Percentiles rank a stretch among this genome's conserved stretches.
Conservation (phyloP, 2,329 filamentous ascomycete species). For the Xylariaceae sp. region DNA sequence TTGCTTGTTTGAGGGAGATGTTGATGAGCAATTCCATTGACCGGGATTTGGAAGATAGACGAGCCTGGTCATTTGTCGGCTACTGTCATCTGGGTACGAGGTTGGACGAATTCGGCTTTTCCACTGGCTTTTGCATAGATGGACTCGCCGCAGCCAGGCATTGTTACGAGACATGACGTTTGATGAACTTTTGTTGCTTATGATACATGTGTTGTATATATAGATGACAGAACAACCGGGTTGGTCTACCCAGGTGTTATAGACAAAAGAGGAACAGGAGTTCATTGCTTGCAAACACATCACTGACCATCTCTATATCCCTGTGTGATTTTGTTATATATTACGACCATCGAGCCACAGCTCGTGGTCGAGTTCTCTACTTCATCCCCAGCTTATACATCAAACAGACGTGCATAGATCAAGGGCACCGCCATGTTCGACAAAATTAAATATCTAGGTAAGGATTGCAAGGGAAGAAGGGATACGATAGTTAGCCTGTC, state of each 20-base stretch:
- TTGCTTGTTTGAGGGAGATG: slow-evolving; percentile 12
- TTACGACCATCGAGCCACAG: too few species aligned
- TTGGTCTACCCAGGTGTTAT: slow-evolving; percentile 20
- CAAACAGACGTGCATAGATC: too few species aligned
- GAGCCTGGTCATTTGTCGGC: neutral
- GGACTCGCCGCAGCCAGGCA: slow-evolving; percentile 11
- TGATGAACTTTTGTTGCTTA: slow-evolving; percentile 18
- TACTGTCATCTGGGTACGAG: slow-evolving; percentile 14
- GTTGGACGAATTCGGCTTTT: slow-evolving; percentile 25
- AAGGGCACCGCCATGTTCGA: too few species aligned
- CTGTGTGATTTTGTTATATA: neutral
- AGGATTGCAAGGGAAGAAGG: too few species aligned
- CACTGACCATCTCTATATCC: neutral
- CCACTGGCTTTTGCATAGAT: slow-evolving; percentile 26
- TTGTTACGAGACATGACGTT: slow-evolving; percentile 21
- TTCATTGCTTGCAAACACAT: slow-evolving; percentile 6
- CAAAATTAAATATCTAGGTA: too few species aligned
- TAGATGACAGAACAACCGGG: slow-evolving; percentile 8
- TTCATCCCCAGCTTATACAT: too few species aligned
- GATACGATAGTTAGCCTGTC: too few species aligned
- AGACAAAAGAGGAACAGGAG: slow-evolving; percentile 15
- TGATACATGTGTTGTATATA: slow-evolving; percentile 19
- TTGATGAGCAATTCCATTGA: slow-evolving; percentile 12
- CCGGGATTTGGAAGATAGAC: slow-evolving; percentile 8
- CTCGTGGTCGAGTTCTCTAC: too few species aligned